Evolutionary conservation across 352 stramenopile genomes (phyloP).

Genomic region (Phytophthora pseudosyringae): DNA sequence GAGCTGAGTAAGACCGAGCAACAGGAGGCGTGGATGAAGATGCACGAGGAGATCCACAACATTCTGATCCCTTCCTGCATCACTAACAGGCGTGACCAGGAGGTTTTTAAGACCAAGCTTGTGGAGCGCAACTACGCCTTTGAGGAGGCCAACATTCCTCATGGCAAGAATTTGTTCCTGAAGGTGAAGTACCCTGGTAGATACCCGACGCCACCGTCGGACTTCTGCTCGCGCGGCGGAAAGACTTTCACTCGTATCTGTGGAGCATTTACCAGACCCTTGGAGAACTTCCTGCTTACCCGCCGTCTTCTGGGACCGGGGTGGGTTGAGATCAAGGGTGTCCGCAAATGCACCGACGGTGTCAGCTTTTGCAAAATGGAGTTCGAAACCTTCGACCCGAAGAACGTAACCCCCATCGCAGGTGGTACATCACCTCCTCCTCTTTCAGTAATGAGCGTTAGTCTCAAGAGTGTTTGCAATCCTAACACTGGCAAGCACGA

Average conservation of each 20-base stretch:
- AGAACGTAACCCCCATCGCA: conserved; percentile 88
- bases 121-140: conserved; percentile 98
- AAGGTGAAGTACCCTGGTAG: conserved; percentile 98
- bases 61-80: conserved; percentile 91
- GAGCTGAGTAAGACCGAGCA: conserved; percentile 94
- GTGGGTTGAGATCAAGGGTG: conserved; percentile 96
- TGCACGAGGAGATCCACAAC: conserved; percentile 91
- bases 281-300: conserved; percentile 99
- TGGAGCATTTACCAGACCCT: conserved; percentile 90
- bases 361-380: conserved; percentile 96
- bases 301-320: conserved; percentile 97
- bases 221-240: conserved; percentile 90
- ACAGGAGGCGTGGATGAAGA: conserved; percentile 84
- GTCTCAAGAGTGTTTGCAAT: conserved; percentile 98
- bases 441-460: conserved; percentile 96
- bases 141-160: conserved; percentile 94
- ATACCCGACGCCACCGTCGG: conserved; percentile 84
- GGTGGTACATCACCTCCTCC: conserved; percentile 84
- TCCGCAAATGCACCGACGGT: conserved; percentile 69
- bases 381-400: conserved; percentile 92
- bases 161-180: conserved; percentile 95
- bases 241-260: conserved; percentile 96
- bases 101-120: conserved; percentile 94
- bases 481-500: conserved; percentile 96
- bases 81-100: conserved; percentile 71